Percentiles rank a stretch among this genome's conserved stretches.
Evolutionary conservation across 345 rosid genomes (phyloP).

Genomic region (Punica granatum): DNA sequence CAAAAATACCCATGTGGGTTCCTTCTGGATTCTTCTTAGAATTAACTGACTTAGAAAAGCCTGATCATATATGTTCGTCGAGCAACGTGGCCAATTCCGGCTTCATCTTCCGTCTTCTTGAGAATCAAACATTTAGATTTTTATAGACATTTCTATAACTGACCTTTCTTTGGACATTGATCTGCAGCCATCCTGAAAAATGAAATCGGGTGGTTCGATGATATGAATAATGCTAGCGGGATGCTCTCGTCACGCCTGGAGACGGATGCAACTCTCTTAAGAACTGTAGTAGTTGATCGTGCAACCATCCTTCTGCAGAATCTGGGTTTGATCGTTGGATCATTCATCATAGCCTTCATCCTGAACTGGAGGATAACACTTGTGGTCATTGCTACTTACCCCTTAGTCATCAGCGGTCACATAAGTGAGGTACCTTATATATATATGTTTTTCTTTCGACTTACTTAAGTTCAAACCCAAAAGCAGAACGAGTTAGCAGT

Average conservation of each 20-base stretch:
- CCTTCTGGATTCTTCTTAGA: no score
- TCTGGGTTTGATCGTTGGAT: slow-evolving; percentile 58
- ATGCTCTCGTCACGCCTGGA: slow-evolving; percentile 83
- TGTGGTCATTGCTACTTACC: slow-evolving; percentile 76
- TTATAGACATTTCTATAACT: neutral
- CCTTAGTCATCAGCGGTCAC: slow-evolving; percentile 85
- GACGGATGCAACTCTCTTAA: slow-evolving; percentile 69
- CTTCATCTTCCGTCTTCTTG: no score
- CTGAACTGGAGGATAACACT: slow-evolving; percentile 94
- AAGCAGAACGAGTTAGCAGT: neutral
- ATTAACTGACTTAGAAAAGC: no score
- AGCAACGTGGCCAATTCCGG: no score
- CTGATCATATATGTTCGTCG: no score
- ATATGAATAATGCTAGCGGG: slow-evolving; percentile 64
- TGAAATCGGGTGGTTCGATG: slow-evolving; percentile 96
- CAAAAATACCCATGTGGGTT: no score
- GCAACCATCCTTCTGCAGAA: slow-evolving; percentile 75
- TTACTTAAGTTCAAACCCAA: neutral
- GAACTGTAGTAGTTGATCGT: slow-evolving; percentile 74
- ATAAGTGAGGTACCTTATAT: slow-evolving; percentile 87
- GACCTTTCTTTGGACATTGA: neutral
- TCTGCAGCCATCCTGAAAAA: slow-evolving; percentile 72
- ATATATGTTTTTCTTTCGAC: neutral
- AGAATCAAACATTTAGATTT: no score
- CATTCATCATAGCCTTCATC: slow-evolving; percentile 75